Percentiles rank a stretch among this genome's conserved stretches.
Conservation (phyloP, 2,329 filamentous ascomycete genomes). For the Cladosporium sp. region DNA sequence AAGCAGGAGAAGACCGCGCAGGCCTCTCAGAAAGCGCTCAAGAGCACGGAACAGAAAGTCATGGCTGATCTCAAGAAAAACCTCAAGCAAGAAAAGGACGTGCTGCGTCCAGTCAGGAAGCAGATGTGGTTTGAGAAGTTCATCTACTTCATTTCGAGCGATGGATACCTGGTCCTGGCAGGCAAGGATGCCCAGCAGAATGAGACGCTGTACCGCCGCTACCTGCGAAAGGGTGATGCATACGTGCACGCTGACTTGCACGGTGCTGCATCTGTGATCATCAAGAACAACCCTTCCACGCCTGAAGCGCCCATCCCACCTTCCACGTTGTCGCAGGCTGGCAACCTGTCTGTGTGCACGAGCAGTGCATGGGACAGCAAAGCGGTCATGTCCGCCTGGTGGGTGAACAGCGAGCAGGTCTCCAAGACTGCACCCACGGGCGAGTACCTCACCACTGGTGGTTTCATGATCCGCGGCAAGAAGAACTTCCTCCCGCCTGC, state of each 20-base stretch:
- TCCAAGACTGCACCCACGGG: slow-evolving; percentile 77
- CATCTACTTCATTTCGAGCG: slow-evolving; percentile 88
- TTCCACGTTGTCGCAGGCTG: slow-evolving; percentile 85
- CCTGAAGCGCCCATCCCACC: slow-evolving; percentile 85
- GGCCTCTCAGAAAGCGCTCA: slow-evolving; percentile 76
- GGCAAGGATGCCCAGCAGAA: slow-evolving; percentile 86
- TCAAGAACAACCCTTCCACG: slow-evolving; percentile 78
- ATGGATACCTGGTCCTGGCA: slow-evolving; percentile 84
- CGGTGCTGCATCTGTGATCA: slow-evolving; percentile 76
- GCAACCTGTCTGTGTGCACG: slow-evolving; percentile 74
- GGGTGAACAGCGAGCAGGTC: slow-evolving; percentile 86
- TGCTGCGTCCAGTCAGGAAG: slow-evolving; percentile 75
- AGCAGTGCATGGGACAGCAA: slow-evolving; percentile 95
- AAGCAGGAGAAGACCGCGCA: slow-evolving; percentile 84
- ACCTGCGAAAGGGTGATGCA: slow-evolving; percentile 82
- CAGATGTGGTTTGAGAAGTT: slow-evolving; percentile 98
- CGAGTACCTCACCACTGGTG: slow-evolving; percentile 72
- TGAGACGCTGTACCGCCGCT: slow-evolving; percentile 82
- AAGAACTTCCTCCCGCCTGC: slow-evolving; percentile 90
- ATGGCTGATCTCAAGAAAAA: slow-evolving; percentile 77
- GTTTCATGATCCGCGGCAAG: slow-evolving; percentile 75
- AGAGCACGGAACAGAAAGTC: slow-evolving; percentile 87
- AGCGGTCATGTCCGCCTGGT: slow-evolving; percentile 92
- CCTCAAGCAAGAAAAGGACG: slow-evolving; percentile 84
- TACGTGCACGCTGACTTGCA: slow-evolving; percentile 88